Evolutionary conservation across 2,329 filamentous ascomycete species (phyloP), one percentile per base, ranked within the genome.

Genomic region (Cucurbitaria berberidis): DNA sequence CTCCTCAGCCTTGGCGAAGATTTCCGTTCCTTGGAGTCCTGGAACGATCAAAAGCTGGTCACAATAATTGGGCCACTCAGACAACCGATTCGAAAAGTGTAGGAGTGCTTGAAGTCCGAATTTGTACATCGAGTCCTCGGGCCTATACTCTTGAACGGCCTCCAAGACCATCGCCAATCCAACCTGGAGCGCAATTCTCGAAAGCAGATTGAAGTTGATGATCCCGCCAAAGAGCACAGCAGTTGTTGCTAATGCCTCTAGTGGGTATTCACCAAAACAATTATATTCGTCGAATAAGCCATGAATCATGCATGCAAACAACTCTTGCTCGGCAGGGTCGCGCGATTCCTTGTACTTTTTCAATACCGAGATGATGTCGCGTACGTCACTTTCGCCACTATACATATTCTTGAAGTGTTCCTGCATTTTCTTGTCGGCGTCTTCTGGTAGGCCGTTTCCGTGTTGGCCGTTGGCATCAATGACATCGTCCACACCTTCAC

Each of bases 321-420:
- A 84, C 71, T 99, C 95, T 73, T 98, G 95, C 55, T 97, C 91
- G 15, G 88, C 80, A 1, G 91, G 84, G 55, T 95, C 89, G 42
- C 86, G 86, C 0, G 96, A 98, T 50, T 87, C 87, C 74, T 99
- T 98, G 78, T 96, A 96, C 50, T 85, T 84, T 59, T 91, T 88
- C 67, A 99, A 84, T 34, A 91, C 85, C 57, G 90, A 87, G 45
- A 99, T 89, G 60, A 99, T 90, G 48, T 91, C 86, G 49, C 91
- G 86, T 16, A 97, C 90, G 58, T 93, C 89, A 18, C 93, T 86
- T 62, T 97, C 91, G 61, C 91, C 89, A 61, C 91, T 90, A 72
- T 99, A 99, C 93, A 99, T 98, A 68, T 90, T 90, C 76, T 96
- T 97, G 75, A 97, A 99, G 59, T 96, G 88, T 62, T 97, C 91